Evolutionary conservation across 2,329 filamentous ascomycete genomes (phyloP).

Genomic region (Cladosporium sphaerospermum): DNA sequence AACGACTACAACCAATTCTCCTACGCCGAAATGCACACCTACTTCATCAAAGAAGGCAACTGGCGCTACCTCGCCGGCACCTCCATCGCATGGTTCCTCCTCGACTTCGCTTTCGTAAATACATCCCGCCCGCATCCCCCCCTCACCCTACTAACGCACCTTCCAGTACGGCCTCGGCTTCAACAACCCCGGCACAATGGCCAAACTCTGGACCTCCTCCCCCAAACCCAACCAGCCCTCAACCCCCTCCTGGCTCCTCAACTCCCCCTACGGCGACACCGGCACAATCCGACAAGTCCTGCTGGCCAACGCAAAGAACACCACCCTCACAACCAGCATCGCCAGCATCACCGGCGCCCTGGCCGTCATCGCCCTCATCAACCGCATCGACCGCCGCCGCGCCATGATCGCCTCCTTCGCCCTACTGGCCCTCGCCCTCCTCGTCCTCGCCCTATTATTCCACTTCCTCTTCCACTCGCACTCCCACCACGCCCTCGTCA

Average conservation of each 20-base stretch:
- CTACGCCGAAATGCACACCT: conserved; percentile 13
- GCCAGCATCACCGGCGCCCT: conserved; percentile 39
- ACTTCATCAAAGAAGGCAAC: conserved; percentile 19
- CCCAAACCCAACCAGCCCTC: conserved; percentile 4
- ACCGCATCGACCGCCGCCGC: conserved; percentile 36
- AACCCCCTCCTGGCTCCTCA: conserved; percentile 15
- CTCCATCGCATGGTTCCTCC: conserved; percentile 18
- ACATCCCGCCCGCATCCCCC: background rate
- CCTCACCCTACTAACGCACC: background rate
- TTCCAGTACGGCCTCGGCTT: conserved; percentile 18
- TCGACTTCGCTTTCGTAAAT: conserved; percentile 18
- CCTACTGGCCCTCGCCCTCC: conserved; percentile 37
- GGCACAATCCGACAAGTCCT: conserved; percentile 15
- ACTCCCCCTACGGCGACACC: conserved; percentile 9
- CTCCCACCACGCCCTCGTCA: conserved; percentile 30
- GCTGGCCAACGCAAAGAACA: conserved; percentile 16
- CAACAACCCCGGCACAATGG: conserved; percentile 18
- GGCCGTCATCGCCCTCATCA: conserved; percentile 35
- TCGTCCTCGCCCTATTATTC: conserved; percentile 39
- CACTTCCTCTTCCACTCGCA: conserved; percentile 31
- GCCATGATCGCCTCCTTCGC: conserved; percentile 42
- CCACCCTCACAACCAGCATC: conserved; percentile 22
- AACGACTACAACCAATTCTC: conserved; percentile 15
- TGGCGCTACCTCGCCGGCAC: conserved; percentile 18
- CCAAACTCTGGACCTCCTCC: conserved; percentile 18